These are phyloP conservation scores for Hemileia vastatrix DNA, from an alignment of 1,284 basidiomycete species.

Conservation along the genomic window DNA sequence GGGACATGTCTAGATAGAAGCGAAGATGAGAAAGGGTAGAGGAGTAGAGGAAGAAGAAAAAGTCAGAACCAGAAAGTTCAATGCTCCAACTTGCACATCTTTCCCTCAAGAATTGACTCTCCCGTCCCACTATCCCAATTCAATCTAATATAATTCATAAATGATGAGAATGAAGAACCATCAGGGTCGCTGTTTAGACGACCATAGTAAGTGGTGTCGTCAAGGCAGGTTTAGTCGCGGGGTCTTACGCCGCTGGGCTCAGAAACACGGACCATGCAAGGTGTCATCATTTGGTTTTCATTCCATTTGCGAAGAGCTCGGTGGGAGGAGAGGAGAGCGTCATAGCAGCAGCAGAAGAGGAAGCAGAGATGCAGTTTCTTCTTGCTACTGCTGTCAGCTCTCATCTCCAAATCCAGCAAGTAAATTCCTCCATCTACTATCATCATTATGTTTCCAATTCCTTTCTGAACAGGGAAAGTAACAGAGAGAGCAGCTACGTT, in stretches of 20 bases:
- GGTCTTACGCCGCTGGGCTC: slow-evolving; percentile 79
- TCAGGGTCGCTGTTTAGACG: slow-evolving; percentile 56
- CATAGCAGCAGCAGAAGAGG: slow-evolving; percentile 25
- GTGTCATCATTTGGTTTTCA: neutral
- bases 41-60: neutral
- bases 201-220: slow-evolving; percentile 66
- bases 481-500: too few species aligned
- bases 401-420: too few species aligned
- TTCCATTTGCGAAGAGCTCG: neutral
- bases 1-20: slow-evolving; percentile 65
- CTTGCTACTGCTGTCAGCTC: too few species aligned
- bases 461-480: too few species aligned
- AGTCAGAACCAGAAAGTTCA: slow-evolving; percentile 2
- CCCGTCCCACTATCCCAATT: too few species aligned
- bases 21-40: neutral
- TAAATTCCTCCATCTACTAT: too few species aligned
- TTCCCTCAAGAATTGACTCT: neutral
- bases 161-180: slow-evolving; percentile 27
- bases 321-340: slow-evolving; percentile 28
- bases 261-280: slow-evolving; percentile 93
- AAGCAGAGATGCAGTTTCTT: too few species aligned
- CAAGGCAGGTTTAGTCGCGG: slow-evolving; percentile 68
- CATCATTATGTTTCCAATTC: too few species aligned
- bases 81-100: neutral
- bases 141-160: too few species aligned